Base-by-base conservation (phyloP, 257 asterid genomes). In the Fraxinus anomala region DNA sequence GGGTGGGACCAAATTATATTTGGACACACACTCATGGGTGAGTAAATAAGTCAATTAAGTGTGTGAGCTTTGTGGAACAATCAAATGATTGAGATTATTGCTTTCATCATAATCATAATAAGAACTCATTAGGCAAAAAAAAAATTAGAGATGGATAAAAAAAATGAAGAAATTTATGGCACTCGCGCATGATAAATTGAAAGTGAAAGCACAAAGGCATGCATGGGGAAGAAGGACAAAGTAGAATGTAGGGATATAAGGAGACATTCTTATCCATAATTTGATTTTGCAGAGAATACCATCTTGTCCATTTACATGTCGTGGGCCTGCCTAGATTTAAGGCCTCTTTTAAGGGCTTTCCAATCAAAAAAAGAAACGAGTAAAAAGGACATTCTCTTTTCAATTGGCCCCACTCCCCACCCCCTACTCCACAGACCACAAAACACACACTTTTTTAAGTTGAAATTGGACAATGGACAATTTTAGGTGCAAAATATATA, bases 31-130 rank as follows among this genome's bases (percentile, higher is more conserved):
- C 68, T 73, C 28, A 31, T 42, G 13, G 13, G 72, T 11, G 33
- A 63, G 19, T 14, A 63, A 40, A 71, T 70, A 33, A 14, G 82
- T 79, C 76, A 77, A 70, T 34, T 34, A 36, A 21, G 51, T 67
- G 74, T 2, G 24, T 39, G 66, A 56, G 49, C 80, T 47, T 77
- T 78, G 73, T 12, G 73, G 70, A 77, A 73, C 74, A 85, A 11
- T 65, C 76, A 75, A 81, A 83, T 83, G 91, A 87, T 85, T 85
- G 82, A 83, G 82, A 81, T 72, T 74, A 81, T 83, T 72, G 82
- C 85, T 79, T 71, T 70, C 28, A 80, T 81, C 75, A 84, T 78
- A 66, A 39, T 19, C 73, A 74, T n/a, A 65, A 76, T 66, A 36
- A 70, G 68, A 84, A 77, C 63, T 82, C 28, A 80, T 76, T 33